Base-by-base conservation (phyloP, 2,329 filamentous ascomycete species). In the Beauveria asiatica region DNA sequence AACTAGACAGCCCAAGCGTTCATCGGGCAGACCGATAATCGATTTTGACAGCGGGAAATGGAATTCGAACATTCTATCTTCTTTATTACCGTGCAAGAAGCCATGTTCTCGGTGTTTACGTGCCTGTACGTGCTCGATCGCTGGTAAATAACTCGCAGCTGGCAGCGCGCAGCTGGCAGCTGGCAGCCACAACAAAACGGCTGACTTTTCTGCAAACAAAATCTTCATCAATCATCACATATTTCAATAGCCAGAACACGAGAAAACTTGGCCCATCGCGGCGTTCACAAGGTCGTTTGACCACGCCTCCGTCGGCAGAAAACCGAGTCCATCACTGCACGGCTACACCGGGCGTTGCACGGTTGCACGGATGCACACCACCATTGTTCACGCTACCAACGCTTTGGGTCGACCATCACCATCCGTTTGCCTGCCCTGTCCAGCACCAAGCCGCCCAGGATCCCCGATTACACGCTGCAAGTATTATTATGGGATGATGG, bases 401-500 rank as follows among this genome's bases (percentile, higher is more conserved):
- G 19, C 50, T 41, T 21, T 30, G 46, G 55, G 45, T 37, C 16
- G 23, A 27, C 33, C 19, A 21, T 19, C 55, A 23, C 16, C 37
- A 2, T 50, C 44, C 44, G 5, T 37, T 37, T 37, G 33, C 33
- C 33, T 37, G 11, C 11, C 44, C 33, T 37, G 11, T 5, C 44
- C 54, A 21, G 37, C 33, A 50, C 50, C 33, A 17, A 17, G 21
- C 33, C 46, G 16, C 23, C 46, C 30, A 19, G 25, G 33, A 33
- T 27, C 23, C 33, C 37, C 53, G 13, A 46, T n/a, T 23, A n/a
- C 11, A 19, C 21, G 37, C 55, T 50, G 45, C 55, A 57, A 41
- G 44, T 23, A 57, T 57, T 23, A 57, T 57, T 17, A 9, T 45
- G 50, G 16, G 55, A 57, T 57, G 55, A 44, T n/a, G 30, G 21